Percentiles rank a stretch among this genome's conserved stretches.
These are phyloP conservation scores for Fusarium illudens DNA, from an alignment of 2,329 filamentous ascomycete genomes.

Conservation along the genomic window DNA sequence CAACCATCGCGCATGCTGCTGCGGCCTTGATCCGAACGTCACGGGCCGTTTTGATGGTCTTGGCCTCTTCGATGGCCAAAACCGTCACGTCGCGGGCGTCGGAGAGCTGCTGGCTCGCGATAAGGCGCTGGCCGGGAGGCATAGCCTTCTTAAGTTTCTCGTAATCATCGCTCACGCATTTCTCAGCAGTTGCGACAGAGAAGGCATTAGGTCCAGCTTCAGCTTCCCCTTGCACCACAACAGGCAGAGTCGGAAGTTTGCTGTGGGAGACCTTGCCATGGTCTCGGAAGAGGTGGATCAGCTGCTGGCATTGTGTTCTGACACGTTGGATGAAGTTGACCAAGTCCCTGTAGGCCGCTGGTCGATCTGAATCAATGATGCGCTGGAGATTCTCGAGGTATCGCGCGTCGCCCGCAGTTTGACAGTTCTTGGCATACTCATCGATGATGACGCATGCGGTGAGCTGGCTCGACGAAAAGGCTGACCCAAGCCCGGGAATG, in stretches of 20 bases:
- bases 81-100: conserved; percentile 78
- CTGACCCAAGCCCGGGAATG: conserved; percentile 72
- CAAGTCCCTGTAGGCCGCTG: conserved; percentile 85
- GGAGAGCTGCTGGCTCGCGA: conserved; percentile 79
- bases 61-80: conserved; percentile 81
- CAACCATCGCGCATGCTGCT: conserved; percentile 86
- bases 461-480: conserved; percentile 86
- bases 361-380: conserved; percentile 83
- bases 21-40: conserved; percentile 88
- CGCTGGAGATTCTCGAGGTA: conserved; percentile 73
- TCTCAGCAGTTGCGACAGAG: conserved; percentile 86
- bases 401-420: conserved; percentile 54
- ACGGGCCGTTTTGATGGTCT: conserved; percentile 77
- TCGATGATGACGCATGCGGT: conserved; percentile 85
- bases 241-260: conserved; percentile 82
- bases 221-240: conserved; percentile 91
- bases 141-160: conserved; percentile 89
- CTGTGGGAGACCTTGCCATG: conserved; percentile 80
- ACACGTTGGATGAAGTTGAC: conserved; percentile 90
- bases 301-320: conserved; percentile 87
- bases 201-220: conserved; percentile 94
- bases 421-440: conserved; percentile 77
- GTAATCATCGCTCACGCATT: conserved; percentile 84
- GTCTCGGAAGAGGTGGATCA: conserved; percentile 91
- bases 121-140: conserved; percentile 85